Conservation (phyloP, 345 rosid species). For the Melaleuca alternifolia region DNA sequence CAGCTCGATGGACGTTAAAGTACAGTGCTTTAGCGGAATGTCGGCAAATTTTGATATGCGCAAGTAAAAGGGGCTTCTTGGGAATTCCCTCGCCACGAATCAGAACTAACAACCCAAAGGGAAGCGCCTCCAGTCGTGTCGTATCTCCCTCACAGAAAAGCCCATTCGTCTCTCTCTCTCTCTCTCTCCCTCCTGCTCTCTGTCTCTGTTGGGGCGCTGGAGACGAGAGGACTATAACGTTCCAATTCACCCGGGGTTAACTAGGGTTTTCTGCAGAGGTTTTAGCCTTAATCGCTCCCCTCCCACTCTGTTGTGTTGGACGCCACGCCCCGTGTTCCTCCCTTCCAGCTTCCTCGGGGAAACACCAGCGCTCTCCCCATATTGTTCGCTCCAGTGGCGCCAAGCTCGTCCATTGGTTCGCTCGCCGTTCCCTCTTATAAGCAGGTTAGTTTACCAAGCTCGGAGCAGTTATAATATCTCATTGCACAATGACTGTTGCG, state of each 20-base stretch:
- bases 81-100: not conserved
- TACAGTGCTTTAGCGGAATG: not conserved
- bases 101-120: not conserved
- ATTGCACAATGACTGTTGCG: too few relatives aligned
- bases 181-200: not conserved
- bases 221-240: not conserved
- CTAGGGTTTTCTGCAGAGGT: constrained; percentile 27
- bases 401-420: constrained; percentile 37
- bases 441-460: too few relatives aligned
- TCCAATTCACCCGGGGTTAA: not conserved
- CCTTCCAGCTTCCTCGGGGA: not conserved
- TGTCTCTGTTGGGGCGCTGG: not conserved
- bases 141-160: not conserved
- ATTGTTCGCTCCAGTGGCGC: constrained; percentile 64
- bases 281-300: constrained; percentile 1
- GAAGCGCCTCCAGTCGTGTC: not conserved
- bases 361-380: not conserved
- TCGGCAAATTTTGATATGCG: not conserved
- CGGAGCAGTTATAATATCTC: too few relatives aligned
- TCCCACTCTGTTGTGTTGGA: not conserved
- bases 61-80: not conserved
- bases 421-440: constrained; percentile 42
- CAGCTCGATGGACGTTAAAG: not conserved
- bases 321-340: not conserved
- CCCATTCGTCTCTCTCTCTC: not conserved